Percentiles rank a stretch among this genome's conserved stretches.
Conservation (phyloP, 2,329 filamentous ascomycete genomes). For the Cytospora paraplurivora region DNA sequence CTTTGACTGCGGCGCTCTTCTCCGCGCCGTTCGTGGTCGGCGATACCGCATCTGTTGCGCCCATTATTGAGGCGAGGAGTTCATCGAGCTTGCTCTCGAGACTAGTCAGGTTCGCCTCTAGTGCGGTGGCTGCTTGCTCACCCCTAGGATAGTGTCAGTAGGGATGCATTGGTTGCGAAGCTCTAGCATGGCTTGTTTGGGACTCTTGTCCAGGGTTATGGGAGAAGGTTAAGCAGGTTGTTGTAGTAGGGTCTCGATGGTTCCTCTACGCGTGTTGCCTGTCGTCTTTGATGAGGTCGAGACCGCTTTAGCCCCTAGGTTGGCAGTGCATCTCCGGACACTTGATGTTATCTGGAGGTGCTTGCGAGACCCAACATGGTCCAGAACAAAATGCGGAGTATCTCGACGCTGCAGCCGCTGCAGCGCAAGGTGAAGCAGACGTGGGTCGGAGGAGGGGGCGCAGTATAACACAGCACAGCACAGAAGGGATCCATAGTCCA, state of each 20-base stretch:
- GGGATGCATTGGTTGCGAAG: neutral
- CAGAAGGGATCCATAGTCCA: neutral
- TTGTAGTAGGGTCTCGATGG: neutral
- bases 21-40: slow-evolving; percentile 8
- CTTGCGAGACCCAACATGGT: slow-evolving; percentile 4
- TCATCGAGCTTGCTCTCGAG: slow-evolving; percentile 59
- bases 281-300: neutral
- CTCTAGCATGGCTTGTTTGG: neutral
- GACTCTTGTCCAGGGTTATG: neutral
- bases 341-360: neutral
- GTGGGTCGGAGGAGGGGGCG: neutral
- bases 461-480: neutral
- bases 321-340: neutral
- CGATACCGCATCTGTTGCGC: slow-evolving; percentile 5
- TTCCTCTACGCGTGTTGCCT: neutral
- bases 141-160: slow-evolving; percentile 42
- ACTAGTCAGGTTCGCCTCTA: slow-evolving; percentile 54
- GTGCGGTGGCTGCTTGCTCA: slow-evolving; percentile 54
- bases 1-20: neutral
- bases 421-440: neutral
- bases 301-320: neutral
- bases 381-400: slow-evolving; percentile 12
- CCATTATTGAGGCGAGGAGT: slow-evolving; percentile 53
- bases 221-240: neutral
- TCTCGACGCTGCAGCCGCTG: neutral